Evolutionary conservation across 306 rosid species (phyloP).

Genomic region (Quercus engelmannii): DNA sequence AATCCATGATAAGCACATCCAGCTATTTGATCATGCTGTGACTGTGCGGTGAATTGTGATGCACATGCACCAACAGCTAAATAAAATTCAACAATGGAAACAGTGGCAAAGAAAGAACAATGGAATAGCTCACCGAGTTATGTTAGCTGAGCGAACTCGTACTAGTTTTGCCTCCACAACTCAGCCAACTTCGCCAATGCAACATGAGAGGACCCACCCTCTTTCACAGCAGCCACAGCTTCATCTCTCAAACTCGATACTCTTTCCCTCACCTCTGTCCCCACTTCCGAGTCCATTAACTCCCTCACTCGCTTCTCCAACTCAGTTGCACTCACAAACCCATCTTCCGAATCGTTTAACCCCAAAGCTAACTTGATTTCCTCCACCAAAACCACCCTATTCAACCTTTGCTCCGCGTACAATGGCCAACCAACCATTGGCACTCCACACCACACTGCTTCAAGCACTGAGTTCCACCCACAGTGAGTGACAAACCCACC

Average conservation of each 20-base stretch:
- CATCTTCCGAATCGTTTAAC: neutral
- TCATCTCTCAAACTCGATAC: neutral
- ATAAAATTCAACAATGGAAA: too few relatives aligned
- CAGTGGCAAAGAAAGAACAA: too few relatives aligned
- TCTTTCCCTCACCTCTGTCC: constrained; percentile 24
- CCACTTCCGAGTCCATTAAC: constrained; percentile 16
- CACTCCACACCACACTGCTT: constrained; percentile 7
- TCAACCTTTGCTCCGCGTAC: constrained; percentile 31
- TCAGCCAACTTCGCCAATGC: neutral
- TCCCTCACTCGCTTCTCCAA: constrained; percentile 32
- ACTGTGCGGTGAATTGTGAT: too few relatives aligned
- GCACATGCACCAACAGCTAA: too few relatives aligned
- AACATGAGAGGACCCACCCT: constrained; percentile 14
- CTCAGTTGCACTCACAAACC: constrained; percentile 29
- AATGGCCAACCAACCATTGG: constrained; percentile 40
- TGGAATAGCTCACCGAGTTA: too few relatives aligned
- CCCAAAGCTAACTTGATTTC: constrained; percentile 8
- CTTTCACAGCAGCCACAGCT: constrained; percentile 9
- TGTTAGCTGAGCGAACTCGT: too few relatives aligned
- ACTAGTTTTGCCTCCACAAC: neutral
- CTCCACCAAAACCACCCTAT: constrained; percentile 9
- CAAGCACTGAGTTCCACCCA: constrained; percentile 42
- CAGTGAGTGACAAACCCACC: constrained; percentile 37
- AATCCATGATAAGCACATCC: too few relatives aligned
- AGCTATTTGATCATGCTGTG: too few relatives aligned